Percentiles rank a stretch among this genome's conserved stretches.
Evolutionary conservation across 257 asterid genomes (phyloP).

Genomic region (Solanum microdontum): DNA sequence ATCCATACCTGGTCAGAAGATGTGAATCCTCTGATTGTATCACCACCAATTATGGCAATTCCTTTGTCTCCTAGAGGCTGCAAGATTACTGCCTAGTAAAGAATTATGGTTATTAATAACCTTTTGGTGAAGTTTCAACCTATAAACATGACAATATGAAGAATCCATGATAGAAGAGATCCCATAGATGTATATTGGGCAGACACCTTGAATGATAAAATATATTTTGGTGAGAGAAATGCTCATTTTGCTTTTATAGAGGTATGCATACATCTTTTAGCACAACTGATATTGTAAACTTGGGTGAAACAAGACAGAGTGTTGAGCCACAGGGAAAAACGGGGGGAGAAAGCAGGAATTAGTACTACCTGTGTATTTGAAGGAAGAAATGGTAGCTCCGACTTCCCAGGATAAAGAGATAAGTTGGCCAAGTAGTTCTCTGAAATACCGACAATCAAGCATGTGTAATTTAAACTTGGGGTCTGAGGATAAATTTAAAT

Average conservation of each 20-base stretch:
- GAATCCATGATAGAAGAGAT: neutral
- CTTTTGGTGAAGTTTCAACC: neutral
- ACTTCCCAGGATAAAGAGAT: slow-evolving; percentile 88
- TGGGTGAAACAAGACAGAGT: neutral
- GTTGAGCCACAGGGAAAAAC: neutral
- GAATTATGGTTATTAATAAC: neutral
- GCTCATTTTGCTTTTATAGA: neutral
- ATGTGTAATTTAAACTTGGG: neutral
- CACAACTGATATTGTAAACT: neutral
- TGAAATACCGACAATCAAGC: slow-evolving; percentile 22
- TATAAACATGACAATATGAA: neutral
- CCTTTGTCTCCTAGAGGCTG: slow-evolving; percentile 88
- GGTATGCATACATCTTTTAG: neutral
- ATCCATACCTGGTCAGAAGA: slow-evolving; percentile 69
- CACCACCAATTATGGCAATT: slow-evolving; percentile 79
- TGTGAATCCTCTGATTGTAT: slow-evolving; percentile 81
- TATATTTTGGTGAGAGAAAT: neutral
- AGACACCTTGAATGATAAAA: neutral
- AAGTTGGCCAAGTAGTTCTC: slow-evolving; percentile 96
- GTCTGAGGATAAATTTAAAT: neutral
- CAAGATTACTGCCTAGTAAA: slow-evolving; percentile 73
- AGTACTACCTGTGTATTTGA: slow-evolving; percentile 66
- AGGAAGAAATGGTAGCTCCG: slow-evolving; percentile 87
- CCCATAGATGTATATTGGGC: neutral
- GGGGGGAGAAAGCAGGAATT: neutral